These are phyloP conservation scores for Marasmius sp. DNA, from an alignment of 1,284 basidiomycete genomes.

Conservation along the genomic window DNA sequence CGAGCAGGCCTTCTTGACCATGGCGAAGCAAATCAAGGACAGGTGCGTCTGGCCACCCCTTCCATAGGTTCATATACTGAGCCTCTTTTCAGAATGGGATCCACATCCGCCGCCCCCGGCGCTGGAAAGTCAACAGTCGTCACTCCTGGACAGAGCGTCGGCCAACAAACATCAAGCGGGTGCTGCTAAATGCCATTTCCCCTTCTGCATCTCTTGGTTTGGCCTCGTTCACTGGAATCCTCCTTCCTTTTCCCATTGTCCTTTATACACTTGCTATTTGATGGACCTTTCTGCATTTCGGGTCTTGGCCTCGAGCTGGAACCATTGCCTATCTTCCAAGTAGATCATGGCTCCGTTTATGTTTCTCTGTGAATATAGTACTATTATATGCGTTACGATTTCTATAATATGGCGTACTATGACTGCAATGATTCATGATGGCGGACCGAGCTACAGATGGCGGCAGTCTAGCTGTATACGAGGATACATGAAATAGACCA, in stretches of 20 bases:
- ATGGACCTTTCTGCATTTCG: constrained; percentile 19
- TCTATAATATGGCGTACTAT: neutral
- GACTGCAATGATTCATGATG: neutral
- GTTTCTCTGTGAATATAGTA: constrained; percentile 24
- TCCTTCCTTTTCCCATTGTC: constrained; percentile 21
- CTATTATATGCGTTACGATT: constrained; percentile 14
- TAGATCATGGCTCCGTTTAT: constrained; percentile 15
- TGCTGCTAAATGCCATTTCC: constrained; percentile 56
- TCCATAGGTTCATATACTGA: neutral
- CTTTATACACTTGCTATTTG: constrained; percentile 21
- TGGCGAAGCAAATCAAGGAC: constrained; percentile 99
- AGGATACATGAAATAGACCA: no score
- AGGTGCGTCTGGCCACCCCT: constrained; percentile 50
- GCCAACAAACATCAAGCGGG: constrained; percentile 70
- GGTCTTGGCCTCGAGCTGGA: constrained; percentile 1
- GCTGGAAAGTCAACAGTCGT: constrained; percentile 69
- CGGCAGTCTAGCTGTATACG: no score
- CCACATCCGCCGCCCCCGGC: constrained; percentile 68
- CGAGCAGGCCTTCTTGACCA: constrained; percentile 98
- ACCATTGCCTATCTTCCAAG: constrained; percentile 6
- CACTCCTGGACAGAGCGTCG: constrained; percentile 75
- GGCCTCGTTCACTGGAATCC: constrained; percentile 2
- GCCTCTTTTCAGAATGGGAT: constrained; percentile 62
- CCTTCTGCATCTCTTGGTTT: constrained; percentile 4
- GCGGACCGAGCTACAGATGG: no score